Conservation (phyloP, 2,329 filamentous ascomycete species). For the Fusarium sp. region DNA sequence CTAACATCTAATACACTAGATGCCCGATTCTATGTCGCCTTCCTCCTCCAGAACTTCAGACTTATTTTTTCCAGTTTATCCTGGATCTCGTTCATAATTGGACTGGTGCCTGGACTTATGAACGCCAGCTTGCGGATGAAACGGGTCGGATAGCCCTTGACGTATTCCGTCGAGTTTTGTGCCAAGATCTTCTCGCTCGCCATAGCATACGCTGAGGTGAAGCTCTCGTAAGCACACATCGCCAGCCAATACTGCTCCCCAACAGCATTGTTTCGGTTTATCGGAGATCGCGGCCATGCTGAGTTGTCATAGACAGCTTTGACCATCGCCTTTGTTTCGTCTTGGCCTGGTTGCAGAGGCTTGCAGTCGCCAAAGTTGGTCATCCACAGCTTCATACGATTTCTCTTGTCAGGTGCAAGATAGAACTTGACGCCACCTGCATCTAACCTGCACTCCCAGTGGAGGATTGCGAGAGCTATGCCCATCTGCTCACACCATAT, state of each 20-base stretch:
- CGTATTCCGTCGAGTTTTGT: neutral
- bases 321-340: neutral
- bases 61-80: neutral
- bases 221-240: neutral
- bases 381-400: constrained; percentile 31
- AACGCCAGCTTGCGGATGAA: neutral
- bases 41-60: neutral
- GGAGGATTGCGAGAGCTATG: constrained; percentile 34
- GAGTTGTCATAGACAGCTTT: neutral
- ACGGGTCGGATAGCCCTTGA: neutral
- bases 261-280: neutral
- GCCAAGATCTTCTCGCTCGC: neutral
- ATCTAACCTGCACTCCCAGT: constrained; percentile 39
- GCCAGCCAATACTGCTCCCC: rapidly evolving
- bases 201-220: neutral
- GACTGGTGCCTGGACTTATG: rapidly evolving
- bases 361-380: constrained; percentile 37
- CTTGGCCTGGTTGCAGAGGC: neutral
- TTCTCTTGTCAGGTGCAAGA: neutral
- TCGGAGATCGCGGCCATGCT: constrained; percentile 19
- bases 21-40: neutral
- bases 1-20: neutral
- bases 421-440: constrained; percentile 37
- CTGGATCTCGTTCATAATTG: neutral
- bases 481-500: constrained; percentile 32